Evolutionary conservation across 148 eudicot species (phyloP).

Genomic region (Salicornia ramosissima): DNA sequence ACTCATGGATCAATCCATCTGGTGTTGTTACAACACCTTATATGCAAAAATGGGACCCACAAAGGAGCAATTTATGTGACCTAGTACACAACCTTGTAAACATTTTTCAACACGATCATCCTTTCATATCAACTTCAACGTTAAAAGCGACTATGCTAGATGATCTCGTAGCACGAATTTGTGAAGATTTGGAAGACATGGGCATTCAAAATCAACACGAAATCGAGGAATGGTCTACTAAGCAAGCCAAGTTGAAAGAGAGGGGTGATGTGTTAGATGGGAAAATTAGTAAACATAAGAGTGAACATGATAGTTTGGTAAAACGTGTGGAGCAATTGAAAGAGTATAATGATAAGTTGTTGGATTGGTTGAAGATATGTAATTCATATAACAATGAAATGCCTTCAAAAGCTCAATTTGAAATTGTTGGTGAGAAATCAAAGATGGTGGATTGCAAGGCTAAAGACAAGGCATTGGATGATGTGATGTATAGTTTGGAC

Average conservation of each 20-base stretch:
- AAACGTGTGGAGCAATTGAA: slow-evolving; percentile 21
- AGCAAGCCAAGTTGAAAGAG: neutral
- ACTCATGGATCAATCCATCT: slow-evolving; percentile 40
- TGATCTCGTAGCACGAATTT: slow-evolving; percentile 22
- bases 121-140: slow-evolving; percentile 21
- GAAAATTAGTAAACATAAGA: slow-evolving; percentile 15
- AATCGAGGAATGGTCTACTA: slow-evolving; percentile 13
- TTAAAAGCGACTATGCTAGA: slow-evolving; percentile 38
- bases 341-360: slow-evolving; percentile 28
- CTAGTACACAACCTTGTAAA: slow-evolving; percentile 31
- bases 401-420: neutral
- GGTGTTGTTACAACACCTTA: slow-evolving; percentile 31
- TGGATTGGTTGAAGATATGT: slow-evolving; percentile 39
- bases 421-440: slow-evolving; percentile 29
- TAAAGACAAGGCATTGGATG: slow-evolving; percentile 39
- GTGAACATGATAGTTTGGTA: slow-evolving; percentile 24
- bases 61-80: slow-evolving; percentile 26
- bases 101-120: slow-evolving; percentile 34
- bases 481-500: slow-evolving; percentile 44
- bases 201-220: slow-evolving; percentile 18
- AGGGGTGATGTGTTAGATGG: slow-evolving; percentile 13
- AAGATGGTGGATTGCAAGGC: slow-evolving; percentile 28
- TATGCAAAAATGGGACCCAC: slow-evolving; percentile 29
- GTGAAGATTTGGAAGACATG: slow-evolving; percentile 22
- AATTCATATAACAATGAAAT: neutral